A percentile compares a stretch with the other conserved stretches of the same genome.
Conservation (phyloP, 139 green algal species). For the Tetradesmus obliquus region DNA sequence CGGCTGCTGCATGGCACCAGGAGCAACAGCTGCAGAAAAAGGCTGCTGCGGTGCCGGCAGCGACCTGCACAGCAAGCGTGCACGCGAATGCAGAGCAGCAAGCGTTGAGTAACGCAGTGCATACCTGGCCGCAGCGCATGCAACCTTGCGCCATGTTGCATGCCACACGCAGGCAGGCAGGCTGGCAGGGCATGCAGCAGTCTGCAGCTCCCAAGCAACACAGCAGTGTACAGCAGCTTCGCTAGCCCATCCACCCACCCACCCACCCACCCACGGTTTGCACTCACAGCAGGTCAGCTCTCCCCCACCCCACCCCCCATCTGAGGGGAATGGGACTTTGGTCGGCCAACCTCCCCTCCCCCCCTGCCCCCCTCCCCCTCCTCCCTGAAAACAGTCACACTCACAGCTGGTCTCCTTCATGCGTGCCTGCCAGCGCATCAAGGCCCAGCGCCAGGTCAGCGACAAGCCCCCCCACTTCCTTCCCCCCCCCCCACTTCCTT, state of each 20-base stretch:
- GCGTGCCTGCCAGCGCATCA: slow-evolving; percentile 49
- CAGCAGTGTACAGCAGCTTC: too few relatives aligned
- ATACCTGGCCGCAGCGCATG: too few relatives aligned
- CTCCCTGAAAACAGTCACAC: background rate
- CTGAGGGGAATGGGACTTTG: too few relatives aligned
- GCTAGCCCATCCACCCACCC: too few relatives aligned
- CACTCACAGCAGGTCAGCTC: too few relatives aligned
- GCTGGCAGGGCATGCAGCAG: too few relatives aligned
- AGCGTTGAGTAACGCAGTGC: background rate
- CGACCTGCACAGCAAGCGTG: background rate
- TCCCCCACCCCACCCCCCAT: too few relatives aligned
- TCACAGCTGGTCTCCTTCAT: too few relatives aligned
- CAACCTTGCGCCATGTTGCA: too few relatives aligned
- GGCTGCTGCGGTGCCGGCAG: background rate
- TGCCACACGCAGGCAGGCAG: background rate
- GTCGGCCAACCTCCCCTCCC: too few relatives aligned
- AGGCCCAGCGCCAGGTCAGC: slow-evolving; percentile 60
- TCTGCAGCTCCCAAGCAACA: background rate
- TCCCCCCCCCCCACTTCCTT: background rate
- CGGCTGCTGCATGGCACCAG: background rate
- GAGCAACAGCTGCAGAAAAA: background rate
- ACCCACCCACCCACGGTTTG: too few relatives aligned
- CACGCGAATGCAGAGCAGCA: background rate
- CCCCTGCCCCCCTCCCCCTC: too few relatives aligned
- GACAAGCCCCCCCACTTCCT: background rate